Evolutionary conservation across 78 protist species (phyloP).

Genomic region (Dictyostelium intermedium): DNA sequence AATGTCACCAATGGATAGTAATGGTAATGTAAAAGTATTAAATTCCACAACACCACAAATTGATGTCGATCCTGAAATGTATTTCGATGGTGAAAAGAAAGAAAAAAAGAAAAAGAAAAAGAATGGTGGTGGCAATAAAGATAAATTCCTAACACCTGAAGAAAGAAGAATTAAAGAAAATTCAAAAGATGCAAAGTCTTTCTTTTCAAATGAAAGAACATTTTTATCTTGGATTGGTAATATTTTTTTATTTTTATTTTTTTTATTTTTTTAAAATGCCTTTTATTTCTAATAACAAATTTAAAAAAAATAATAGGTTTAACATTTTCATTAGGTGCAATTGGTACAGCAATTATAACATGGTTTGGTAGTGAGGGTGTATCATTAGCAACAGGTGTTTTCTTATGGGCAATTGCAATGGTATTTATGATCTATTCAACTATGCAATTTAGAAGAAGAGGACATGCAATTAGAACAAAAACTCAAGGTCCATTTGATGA

Average conservation of each 20-base stretch:
- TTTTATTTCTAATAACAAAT: too few species aligned
- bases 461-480: slow-evolving; percentile 57
- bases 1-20: slow-evolving; percentile 1
- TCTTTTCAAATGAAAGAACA: slow-evolving; percentile 73
- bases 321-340: slow-evolving; percentile 70
- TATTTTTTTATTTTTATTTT: background rate
- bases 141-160: slow-evolving; percentile 51
- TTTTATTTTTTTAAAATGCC: background rate
- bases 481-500: slow-evolving; percentile 80
- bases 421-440: slow-evolving; percentile 64
- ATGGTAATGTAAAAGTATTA: background rate
- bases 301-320: background rate
- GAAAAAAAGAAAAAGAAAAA: slow-evolving; percentile 41
- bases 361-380: slow-evolving; percentile 79
- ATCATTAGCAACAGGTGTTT: slow-evolving; percentile 62
- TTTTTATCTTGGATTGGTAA: slow-evolving; percentile 69
- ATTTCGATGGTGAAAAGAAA: background rate
- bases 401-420: slow-evolving; percentile 41
- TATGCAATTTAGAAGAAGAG: slow-evolving; percentile 55
- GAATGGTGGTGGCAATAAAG: background rate
- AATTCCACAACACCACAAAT: background rate
- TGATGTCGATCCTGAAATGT: background rate
- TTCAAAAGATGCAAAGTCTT: slow-evolving; percentile 68
- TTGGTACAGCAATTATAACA: slow-evolving; percentile 70
- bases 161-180: slow-evolving; percentile 73